Percentiles rank a stretch among this genome's conserved stretches.
Evolutionary conservation across 768 basidiomycete genomes (phyloP).

Genomic region (Ramaria sp.): DNA sequence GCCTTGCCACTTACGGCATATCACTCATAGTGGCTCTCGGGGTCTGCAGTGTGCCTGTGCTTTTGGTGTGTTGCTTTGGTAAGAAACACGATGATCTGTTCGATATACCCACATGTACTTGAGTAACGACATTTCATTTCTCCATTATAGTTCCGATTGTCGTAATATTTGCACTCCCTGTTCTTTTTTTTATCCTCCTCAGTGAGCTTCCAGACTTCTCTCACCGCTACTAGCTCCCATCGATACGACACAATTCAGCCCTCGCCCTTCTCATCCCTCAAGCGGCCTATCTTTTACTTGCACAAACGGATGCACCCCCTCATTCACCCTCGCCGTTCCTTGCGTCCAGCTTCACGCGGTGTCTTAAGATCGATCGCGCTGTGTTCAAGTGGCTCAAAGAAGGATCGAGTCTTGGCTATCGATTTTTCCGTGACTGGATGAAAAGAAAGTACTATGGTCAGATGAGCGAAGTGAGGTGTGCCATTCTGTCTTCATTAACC

Average conservation of each 20-base stretch:
- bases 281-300: conserved; percentile 2
- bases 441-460: background rate
- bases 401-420: background rate
- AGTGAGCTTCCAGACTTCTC: background rate
- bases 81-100: background rate
- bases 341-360: background rate
- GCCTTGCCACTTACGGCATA: background rate
- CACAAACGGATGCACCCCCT: conserved; percentile 6
- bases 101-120: background rate
- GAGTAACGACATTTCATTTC: background rate
- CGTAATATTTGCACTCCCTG: background rate
- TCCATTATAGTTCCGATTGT: background rate
- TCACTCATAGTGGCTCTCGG: background rate
- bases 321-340: background rate
- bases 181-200: background rate
- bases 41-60: background rate
- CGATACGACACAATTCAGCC: background rate
- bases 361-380: conserved; percentile 1
- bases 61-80: background rate
- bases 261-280: conserved; percentile 5
- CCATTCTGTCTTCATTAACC: background rate
- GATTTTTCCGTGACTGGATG: background rate
- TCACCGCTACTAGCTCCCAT: background rate
- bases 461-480: background rate
- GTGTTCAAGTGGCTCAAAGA: conserved; percentile 6